phyloP scores from a whole-genome alignment of 164 flowering plant genomes.

The Magnolia changhungtana region DNA sequence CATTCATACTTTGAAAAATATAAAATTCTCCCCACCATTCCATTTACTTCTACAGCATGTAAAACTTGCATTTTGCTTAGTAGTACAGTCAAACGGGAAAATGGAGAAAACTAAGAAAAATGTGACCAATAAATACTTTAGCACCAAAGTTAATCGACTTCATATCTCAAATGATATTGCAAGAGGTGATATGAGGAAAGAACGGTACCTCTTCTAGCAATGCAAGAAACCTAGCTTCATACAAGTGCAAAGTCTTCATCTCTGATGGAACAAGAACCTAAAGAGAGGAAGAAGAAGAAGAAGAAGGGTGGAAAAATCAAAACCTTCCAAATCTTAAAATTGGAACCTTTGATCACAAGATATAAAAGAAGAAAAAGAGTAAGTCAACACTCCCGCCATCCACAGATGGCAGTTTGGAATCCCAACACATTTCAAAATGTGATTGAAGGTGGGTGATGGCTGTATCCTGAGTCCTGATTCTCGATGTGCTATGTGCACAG shows the following conservation, averaged over 20 bases:
- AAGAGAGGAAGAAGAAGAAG: neutral
- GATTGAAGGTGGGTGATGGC: too few species aligned
- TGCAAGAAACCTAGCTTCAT: constrained; percentile 69
- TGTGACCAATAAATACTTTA: neutral
- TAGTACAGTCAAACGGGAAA: neutral
- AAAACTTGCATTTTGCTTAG: neutral
- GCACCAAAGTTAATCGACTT: neutral
- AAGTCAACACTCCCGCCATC: too few species aligned
- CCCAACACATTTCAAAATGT: too few species aligned
- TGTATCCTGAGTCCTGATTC: too few species aligned
- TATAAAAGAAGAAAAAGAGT: neutral
- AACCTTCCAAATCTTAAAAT: neutral
- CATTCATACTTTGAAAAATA: too few species aligned
- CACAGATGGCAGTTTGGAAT: too few species aligned
- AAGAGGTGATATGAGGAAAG: neutral
- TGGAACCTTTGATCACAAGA: neutral
- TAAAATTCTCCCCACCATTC: neutral
- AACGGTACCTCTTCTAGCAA: constrained; percentile 59
- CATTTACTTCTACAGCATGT: neutral
- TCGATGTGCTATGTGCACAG: too few species aligned
- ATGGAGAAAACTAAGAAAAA: neutral
- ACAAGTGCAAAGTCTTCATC: constrained; percentile 55
- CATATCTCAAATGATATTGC: neutral
- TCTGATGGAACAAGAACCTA: constrained; percentile 71
- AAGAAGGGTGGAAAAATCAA: too few species aligned